phyloP scores from a whole-genome alignment of 768 basidiomycete genomes.

The Phaeotremella fagi region DNA sequence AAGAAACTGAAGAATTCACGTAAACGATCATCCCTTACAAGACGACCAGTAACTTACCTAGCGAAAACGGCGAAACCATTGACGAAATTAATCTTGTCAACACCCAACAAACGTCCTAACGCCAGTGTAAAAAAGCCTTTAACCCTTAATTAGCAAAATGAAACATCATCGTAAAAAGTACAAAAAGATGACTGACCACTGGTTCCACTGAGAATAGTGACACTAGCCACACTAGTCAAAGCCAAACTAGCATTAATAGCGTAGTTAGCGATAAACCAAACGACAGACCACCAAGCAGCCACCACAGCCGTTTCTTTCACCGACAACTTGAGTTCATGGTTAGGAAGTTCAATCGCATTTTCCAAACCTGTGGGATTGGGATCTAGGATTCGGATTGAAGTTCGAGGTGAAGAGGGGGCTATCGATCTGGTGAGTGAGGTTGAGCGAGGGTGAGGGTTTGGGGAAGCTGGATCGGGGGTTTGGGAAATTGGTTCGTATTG shows the following conservation, averaged over 20 bases:
- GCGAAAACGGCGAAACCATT: constrained; percentile 73
- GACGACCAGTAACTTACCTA: constrained; percentile 58
- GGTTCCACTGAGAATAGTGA: constrained; percentile 81
- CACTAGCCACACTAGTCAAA: constrained; percentile 89
- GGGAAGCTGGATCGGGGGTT: background rate
- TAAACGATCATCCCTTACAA: no score
- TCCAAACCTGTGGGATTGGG: no score
- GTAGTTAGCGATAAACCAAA: constrained; percentile 96
- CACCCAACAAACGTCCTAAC: constrained; percentile 72
- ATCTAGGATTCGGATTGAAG: background rate
- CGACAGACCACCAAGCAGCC: constrained; percentile 71
- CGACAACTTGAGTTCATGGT: constrained; percentile 53
- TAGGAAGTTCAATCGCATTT: background rate
- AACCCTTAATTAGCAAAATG: constrained; percentile 1
- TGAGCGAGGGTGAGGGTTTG: constrained; percentile 4
- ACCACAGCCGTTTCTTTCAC: constrained; percentile 68
- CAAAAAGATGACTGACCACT: constrained; percentile 64
- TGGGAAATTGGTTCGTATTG: constrained; percentile 2
- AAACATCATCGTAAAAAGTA: constrained; percentile 1
- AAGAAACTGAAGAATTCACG: constrained; percentile 59
- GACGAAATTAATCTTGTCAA: constrained; percentile 67
- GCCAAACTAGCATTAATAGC: constrained; percentile 73
- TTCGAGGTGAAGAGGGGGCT: background rate
- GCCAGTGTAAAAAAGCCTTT: constrained; percentile 88
- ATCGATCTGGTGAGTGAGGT: constrained; percentile 1